Conservation (phyloP, 1,139 yeast species). For the Casaregolazyma lundiana region DNA sequence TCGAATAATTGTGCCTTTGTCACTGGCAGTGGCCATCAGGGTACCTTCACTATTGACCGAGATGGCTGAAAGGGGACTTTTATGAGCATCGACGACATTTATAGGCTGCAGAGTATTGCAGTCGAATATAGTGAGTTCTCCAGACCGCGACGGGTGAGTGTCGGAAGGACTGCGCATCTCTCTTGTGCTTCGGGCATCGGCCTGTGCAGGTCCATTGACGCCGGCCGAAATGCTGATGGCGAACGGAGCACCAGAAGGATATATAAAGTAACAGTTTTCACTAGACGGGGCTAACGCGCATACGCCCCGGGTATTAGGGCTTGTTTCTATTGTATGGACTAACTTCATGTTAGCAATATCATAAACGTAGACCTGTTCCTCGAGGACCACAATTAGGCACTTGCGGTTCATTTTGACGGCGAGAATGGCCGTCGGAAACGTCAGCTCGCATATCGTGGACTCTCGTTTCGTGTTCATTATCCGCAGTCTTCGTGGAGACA, state of each 20-base stretch:
- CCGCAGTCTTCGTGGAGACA: constrained; percentile 76
- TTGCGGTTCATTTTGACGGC: constrained; percentile 72
- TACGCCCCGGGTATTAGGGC: constrained; percentile 53
- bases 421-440: constrained; percentile 80
- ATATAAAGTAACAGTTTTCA: constrained; percentile 67
- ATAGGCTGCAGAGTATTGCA: constrained; percentile 73
- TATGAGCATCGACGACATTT: constrained; percentile 90
- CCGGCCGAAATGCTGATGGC: constrained; percentile 10
- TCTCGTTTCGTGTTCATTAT: constrained; percentile 73
- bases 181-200: background rate
- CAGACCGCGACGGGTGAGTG: constrained; percentile 38
- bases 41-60: constrained; percentile 77
- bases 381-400: constrained; percentile 70
- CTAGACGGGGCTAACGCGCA: constrained; percentile 64
- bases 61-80: constrained; percentile 74
- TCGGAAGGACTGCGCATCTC: background rate
- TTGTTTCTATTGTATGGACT: constrained; percentile 81
- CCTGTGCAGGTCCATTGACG: constrained; percentile 11
- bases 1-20: constrained; percentile 88
- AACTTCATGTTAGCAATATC: constrained; percentile 85
- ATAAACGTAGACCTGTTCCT: constrained; percentile 82
- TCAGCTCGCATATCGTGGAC: constrained; percentile 74
- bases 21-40: constrained; percentile 87
- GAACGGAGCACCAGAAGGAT: constrained; percentile 66
- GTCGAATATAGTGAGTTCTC: constrained; percentile 87